Base-by-base conservation (phyloP, 139 green algal species). In the Bryopsis sp. region DNA sequence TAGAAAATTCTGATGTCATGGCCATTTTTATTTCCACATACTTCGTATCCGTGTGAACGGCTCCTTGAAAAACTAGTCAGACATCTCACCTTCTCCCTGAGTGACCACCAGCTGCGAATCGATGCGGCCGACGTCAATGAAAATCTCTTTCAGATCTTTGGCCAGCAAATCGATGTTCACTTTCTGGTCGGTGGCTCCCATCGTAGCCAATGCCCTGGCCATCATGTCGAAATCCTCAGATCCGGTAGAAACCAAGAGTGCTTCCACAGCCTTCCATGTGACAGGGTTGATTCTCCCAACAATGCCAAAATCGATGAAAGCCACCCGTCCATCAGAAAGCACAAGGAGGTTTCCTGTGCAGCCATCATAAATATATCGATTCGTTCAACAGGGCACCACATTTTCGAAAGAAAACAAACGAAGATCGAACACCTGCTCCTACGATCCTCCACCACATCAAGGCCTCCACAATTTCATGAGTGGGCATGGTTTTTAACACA, bases 291-390 rank as follows among this genome's bases (percentile, higher is more conserved):
- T 85, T 33, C 78, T 73, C 34, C 92, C 93, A 36, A 97, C 94
- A 64, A 98, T 98, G 54, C 93, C 91, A 82, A 96, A 97, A 68
- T 97, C 90, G 46, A 96, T 88, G 81, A 95, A 95, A 22, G 74
- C 86, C 5, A 95, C 85, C 0, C 76, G 74, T 1, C 86, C 84
- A 63, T 90, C 84, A 7, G 59, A 60, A 47, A 97, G 77, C 59
- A 96, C 94, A 15, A 98, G 70, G 71, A 98, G 76, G 78, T 98
- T 98, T 58, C 93, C 93, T 75, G 87, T 70, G 28, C n/a, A n/a
- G n/a, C n/a, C n/a, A n/a, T n/a, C n/a, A n/a, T n/a, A n/a, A n/a
- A n/a, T n/a, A n/a, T n/a, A n/a, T n/a, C n/a, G n/a, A n/a, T n/a
- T n/a, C n/a, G n/a, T n/a, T n/a, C n/a, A n/a, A n/a, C n/a, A n/a